Percentiles rank a stretch among this genome's conserved stretches.
phyloP scores from a whole-genome alignment of 2,329 filamentous ascomycete species.

The Fonsecaea pedrosoi region DNA sequence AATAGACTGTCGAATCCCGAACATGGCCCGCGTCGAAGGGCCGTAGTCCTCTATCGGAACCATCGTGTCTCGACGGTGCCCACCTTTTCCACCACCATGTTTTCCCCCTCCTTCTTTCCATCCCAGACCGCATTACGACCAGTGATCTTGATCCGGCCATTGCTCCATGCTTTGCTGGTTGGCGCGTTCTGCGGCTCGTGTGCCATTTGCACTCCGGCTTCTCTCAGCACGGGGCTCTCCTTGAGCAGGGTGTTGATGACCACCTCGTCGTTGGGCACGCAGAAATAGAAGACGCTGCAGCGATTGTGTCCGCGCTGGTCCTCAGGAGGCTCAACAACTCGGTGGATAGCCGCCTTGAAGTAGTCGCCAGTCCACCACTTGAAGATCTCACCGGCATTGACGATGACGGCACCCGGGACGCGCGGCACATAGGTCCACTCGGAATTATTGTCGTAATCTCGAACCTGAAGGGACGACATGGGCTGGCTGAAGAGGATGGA shows the following conservation, averaged over 20 bases:
- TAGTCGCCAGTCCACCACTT: slow-evolving; percentile 59
- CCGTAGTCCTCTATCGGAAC: slow-evolving; percentile 17
- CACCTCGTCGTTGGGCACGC: slow-evolving; percentile 52
- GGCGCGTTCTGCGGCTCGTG: slow-evolving; percentile 13
- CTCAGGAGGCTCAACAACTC: slow-evolving; percentile 20
- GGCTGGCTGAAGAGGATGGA: slow-evolving; percentile 66
- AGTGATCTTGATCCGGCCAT: slow-evolving; percentile 23
- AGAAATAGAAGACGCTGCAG: slow-evolving; percentile 27
- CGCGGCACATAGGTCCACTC: slow-evolving; percentile 61
- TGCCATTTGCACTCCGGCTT: slow-evolving; percentile 9
- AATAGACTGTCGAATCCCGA: too few species aligned
- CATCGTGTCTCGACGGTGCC: slow-evolving; percentile 18
- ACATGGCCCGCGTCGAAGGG: neutral
- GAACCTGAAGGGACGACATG: slow-evolving; percentile 64
- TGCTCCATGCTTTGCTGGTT: slow-evolving; percentile 21
- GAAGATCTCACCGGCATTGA: slow-evolving; percentile 60
- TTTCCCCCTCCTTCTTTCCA: neutral
- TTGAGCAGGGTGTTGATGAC: slow-evolving; percentile 41
- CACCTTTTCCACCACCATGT: slow-evolving; percentile 10
- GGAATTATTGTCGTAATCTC: slow-evolving; percentile 49
- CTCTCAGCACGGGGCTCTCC: slow-evolving; percentile 18
- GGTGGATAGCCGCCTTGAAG: slow-evolving; percentile 27
- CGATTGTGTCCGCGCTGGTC: slow-evolving; percentile 24
- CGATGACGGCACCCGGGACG: slow-evolving; percentile 58
- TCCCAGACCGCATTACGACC: slow-evolving; percentile 15